phyloP scores from a whole-genome alignment of 306 rosid species.

The Aeschynomene evenia region DNA sequence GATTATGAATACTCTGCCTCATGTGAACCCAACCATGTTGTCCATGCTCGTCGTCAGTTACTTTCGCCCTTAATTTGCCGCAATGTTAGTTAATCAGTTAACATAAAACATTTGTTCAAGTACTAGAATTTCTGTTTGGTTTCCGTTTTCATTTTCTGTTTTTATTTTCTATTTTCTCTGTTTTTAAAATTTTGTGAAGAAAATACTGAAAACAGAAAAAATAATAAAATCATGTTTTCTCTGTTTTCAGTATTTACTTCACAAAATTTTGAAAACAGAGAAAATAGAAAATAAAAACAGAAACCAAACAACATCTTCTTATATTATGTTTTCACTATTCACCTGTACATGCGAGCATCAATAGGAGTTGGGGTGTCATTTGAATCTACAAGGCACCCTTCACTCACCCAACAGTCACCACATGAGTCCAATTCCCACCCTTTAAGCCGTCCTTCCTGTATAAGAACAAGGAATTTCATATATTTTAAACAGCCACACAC shows the following conservation, averaged over 20 bases:
- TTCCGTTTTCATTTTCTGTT: too few relatives aligned
- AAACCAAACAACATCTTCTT: too few relatives aligned
- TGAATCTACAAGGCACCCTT: slow-evolving; percentile 78
- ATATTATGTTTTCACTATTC: slow-evolving; percentile 30
- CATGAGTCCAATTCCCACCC: slow-evolving; percentile 93
- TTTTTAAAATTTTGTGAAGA: too few relatives aligned
- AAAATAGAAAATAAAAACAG: too few relatives aligned
- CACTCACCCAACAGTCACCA: slow-evolving; percentile 96
- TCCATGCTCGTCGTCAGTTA: slow-evolving; percentile 55
- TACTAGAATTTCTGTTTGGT: neutral
- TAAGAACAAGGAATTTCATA: neutral
- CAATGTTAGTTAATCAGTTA: neutral
- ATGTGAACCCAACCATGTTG: slow-evolving; percentile 79
- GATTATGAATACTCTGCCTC: slow-evolving; percentile 91
- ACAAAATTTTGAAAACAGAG: too few relatives aligned
- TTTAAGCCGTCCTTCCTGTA: slow-evolving; percentile 69
- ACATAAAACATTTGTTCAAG: neutral
- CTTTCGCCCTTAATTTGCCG: slow-evolving; percentile 59
- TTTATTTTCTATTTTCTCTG: too few relatives aligned
- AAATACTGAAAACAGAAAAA: too few relatives aligned
- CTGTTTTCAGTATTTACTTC: too few relatives aligned
- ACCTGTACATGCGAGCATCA: slow-evolving; percentile 94
- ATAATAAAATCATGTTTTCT: too few relatives aligned
- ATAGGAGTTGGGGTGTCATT: slow-evolving; percentile 61
- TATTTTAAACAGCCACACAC: neutral